Evolutionary conservation across 805 yeast genomes (phyloP).

Genomic region (Crinitomyces ghanaensis): DNA sequence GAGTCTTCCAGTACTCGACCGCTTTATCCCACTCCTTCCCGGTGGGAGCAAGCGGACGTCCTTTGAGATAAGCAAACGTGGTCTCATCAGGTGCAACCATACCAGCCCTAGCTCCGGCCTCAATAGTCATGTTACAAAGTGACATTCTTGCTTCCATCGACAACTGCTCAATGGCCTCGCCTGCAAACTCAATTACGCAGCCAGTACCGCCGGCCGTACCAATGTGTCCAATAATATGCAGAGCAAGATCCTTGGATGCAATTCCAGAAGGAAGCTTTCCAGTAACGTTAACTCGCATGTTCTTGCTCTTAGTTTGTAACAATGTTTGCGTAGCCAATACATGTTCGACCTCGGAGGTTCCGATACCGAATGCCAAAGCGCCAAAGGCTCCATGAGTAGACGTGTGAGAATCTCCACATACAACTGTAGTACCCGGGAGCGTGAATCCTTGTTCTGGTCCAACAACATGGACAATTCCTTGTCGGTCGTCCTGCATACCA

Average conservation of each 20-base stretch:
- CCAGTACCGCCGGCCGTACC: conserved; percentile 99
- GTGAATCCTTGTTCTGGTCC: conserved; percentile 99
- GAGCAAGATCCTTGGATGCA: conserved; percentile 89
- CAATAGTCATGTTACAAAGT: conserved; percentile 98
- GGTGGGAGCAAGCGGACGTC: conserved; percentile 88
- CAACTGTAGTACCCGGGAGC: conserved; percentile 96
- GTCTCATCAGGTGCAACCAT: conserved; percentile 93
- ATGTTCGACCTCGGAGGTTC: conserved; percentile 98
- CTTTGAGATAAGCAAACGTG: conserved; percentile 81
- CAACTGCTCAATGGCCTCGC: conserved; percentile 79
- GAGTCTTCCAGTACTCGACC: conserved; percentile 76
- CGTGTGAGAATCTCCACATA: conserved; percentile 98
- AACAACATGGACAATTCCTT: conserved; percentile 96
- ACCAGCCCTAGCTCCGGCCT: conserved; percentile 99
- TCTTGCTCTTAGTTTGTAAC: conserved; percentile 89
- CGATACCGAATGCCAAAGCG: conserved; percentile 94
- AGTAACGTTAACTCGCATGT: conserved; percentile 79
- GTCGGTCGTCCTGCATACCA: conserved; percentile 90
- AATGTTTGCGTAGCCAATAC: conserved; percentile 93
- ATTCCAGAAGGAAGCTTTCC: conserved; percentile 83
- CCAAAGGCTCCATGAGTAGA: conserved; percentile 99
- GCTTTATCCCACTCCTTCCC: conserved; percentile 97
- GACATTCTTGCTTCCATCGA: conserved; percentile 99
- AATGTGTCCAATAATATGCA: conserved; percentile 90
- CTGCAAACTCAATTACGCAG: conserved; percentile 90